Evolutionary conservation across 1,139 yeast species (phyloP).

Genomic region (Pichia terricola): DNA sequence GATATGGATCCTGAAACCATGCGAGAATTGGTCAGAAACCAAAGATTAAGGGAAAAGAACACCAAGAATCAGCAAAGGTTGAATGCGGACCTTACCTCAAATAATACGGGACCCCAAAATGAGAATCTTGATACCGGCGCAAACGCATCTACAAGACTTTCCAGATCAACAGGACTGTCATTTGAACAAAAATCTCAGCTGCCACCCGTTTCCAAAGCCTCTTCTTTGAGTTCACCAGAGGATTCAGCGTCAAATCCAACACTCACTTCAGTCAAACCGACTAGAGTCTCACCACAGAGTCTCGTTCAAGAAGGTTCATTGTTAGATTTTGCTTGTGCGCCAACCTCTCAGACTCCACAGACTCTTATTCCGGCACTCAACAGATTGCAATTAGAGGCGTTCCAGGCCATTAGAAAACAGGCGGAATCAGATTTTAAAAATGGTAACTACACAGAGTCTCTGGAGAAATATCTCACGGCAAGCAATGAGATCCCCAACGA

Average conservation of each 20-base stretch:
- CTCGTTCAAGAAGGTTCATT: too few relatives aligned
- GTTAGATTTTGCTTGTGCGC: too few relatives aligned
- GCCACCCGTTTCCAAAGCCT: not conserved
- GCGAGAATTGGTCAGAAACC: constrained; percentile 31
- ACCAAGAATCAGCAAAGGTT: too few relatives aligned
- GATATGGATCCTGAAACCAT: constrained; percentile 39
- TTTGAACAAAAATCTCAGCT: not conserved
- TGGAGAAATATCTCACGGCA: constrained; percentile 51
- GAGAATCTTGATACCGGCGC: too few relatives aligned
- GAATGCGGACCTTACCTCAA: too few relatives aligned
- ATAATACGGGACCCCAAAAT: too few relatives aligned
- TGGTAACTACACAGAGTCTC: constrained; percentile 76
- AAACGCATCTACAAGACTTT: constrained; percentile 3
- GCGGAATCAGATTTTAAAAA: constrained; percentile 43
- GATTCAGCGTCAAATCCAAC: not conserved
- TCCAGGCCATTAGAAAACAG: constrained; percentile 6
- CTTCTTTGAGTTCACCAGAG: not conserved
- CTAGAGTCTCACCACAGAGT: too few relatives aligned
- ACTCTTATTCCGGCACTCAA: constrained; percentile 12
- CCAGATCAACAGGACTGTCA: not conserved
- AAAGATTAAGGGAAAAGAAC: constrained; percentile 30
- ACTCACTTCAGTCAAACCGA: too few relatives aligned
- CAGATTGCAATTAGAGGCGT: constrained; percentile 8
- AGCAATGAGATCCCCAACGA: constrained; percentile 50
- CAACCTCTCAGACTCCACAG: too few relatives aligned